A percentile compares a stretch with the other conserved stretches of the same genome.
Evolutionary conservation across 169 alveolate genomes (phyloP).

Genomic region (Cyclospora cayetanensis): DNA sequence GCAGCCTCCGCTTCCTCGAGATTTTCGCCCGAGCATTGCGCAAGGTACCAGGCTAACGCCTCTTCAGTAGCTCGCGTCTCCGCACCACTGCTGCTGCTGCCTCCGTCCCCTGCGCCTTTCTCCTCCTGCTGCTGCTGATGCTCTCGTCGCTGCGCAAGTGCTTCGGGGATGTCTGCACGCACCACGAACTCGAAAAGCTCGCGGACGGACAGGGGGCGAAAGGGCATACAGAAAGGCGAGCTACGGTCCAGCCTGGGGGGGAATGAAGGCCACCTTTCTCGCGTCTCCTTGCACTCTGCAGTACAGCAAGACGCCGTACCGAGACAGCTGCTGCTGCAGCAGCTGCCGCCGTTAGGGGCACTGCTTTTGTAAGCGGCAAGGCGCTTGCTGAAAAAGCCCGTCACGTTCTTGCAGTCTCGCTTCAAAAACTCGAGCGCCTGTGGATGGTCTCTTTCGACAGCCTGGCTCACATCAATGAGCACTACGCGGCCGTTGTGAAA

Average conservation of each 20-base stretch:
- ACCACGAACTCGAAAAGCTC: constrained; percentile 63
- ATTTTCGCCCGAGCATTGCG: background rate
- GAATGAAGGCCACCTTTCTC: constrained; percentile 1
- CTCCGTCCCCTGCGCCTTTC: too few relatives aligned
- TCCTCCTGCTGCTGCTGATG: constrained; percentile 51
- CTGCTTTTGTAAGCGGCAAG: background rate
- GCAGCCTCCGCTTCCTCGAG: constrained; percentile 28
- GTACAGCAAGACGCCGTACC: constrained; percentile 6
- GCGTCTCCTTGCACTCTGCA: background rate
- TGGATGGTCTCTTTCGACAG: constrained; percentile 99
- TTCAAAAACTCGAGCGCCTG: constrained; percentile 97
- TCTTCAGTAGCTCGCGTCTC: background rate
- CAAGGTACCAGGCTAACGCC: background rate
- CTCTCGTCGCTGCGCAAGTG: constrained; percentile 27
- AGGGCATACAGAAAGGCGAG: background rate
- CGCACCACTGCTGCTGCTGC: constrained; percentile 36
- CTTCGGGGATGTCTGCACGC: constrained; percentile 63
- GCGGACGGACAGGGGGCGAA: background rate
- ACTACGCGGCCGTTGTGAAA: constrained; percentile 89
- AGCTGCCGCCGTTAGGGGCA: background rate
- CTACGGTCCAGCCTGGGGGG: background rate
- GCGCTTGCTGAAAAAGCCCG: constrained; percentile 87
- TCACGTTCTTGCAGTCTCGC: constrained; percentile 97
- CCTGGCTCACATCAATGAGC: constrained; percentile 98
- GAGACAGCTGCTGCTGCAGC: constrained; percentile 28